These are phyloP conservation scores for Trichoderma afroharzianum DNA, from an alignment of 2,329 filamentous ascomycete genomes.

Conservation along the genomic window DNA sequence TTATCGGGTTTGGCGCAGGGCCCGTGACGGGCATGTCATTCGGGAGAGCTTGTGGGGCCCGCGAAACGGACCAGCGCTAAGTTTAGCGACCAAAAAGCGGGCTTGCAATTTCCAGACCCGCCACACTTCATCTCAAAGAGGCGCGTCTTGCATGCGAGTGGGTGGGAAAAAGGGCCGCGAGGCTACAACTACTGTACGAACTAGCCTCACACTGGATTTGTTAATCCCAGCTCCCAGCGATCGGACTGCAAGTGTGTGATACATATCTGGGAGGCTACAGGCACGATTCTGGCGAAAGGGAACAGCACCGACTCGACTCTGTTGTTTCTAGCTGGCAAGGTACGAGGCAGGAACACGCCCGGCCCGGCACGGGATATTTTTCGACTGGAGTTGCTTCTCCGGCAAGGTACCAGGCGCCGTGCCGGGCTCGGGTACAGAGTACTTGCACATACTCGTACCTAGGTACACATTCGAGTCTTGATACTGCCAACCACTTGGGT, in stretches of 20 bases:
- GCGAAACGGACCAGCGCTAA: slow-evolving; percentile 5
- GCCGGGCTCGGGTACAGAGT: background rate
- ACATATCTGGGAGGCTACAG: background rate
- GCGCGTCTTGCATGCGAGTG: slow-evolving; percentile 7
- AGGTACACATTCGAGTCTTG: background rate
- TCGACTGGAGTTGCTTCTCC: background rate
- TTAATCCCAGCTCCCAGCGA: slow-evolving; percentile 2
- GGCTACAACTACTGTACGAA: background rate
- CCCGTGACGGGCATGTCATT: slow-evolving; percentile 20
- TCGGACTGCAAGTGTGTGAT: slow-evolving; percentile 15
- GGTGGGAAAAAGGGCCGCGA: background rate
- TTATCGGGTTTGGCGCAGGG: slow-evolving; percentile 13
- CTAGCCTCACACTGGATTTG: slow-evolving; percentile 1
- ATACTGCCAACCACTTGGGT: background rate
- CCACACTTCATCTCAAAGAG: slow-evolving; percentile 5
- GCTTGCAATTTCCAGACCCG: slow-evolving; percentile 18
- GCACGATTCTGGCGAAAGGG: background rate
- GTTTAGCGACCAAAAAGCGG: slow-evolving; percentile 17
- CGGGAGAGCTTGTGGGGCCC: slow-evolving; percentile 16
- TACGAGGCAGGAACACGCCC: slow-evolving; percentile 13
- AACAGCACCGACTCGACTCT: slow-evolving; percentile 11
- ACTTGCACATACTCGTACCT: too few species aligned
- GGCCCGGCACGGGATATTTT: slow-evolving; percentile 6
- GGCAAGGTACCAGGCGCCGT: background rate
- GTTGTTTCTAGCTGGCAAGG: background rate